These are phyloP conservation scores for Syncephalis fuscata DNA, from an alignment of 371 early-diverging fungal species.

Conservation along the genomic window DNA sequence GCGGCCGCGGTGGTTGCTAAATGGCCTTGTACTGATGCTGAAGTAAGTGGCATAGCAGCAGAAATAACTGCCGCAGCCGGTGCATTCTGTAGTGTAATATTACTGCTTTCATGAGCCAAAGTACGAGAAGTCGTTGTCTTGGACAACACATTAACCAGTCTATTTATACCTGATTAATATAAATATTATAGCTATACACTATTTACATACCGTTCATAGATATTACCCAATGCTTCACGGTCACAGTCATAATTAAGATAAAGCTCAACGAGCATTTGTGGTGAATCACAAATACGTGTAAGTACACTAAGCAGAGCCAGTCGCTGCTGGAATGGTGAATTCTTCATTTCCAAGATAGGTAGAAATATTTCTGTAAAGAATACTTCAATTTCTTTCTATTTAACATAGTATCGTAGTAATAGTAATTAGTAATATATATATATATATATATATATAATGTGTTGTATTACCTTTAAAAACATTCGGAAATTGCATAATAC, in stretches of 20 bases:
- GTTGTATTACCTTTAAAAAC: constrained; percentile 28
- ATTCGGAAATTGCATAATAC: constrained; percentile 46
- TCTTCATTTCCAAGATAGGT: constrained; percentile 49
- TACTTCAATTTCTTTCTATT: constrained; percentile 45
- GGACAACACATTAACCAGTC: constrained; percentile 28
- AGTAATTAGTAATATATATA: not conserved
- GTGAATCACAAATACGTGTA: constrained; percentile 41
- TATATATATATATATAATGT: constrained; percentile 9
- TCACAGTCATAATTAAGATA: constrained; percentile 96
- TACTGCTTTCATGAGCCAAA: not conserved
- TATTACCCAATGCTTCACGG: constrained; percentile 25
- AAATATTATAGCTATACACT: not conserved
- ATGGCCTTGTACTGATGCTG: not conserved
- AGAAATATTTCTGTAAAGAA: constrained; percentile 54
- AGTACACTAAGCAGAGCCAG: constrained; percentile 23
- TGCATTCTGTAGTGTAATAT: no score
- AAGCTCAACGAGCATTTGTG: constrained; percentile 82
- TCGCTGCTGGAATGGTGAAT: constrained; percentile 23
- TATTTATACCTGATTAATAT: not conserved
- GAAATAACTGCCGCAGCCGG: no score
- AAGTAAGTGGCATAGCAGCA: not conserved
- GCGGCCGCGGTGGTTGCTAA: not conserved
- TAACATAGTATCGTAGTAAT: no score
- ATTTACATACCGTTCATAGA: constrained; percentile 22
- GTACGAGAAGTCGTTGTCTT: constrained; percentile 26